A percentile compares a stretch with the other conserved stretches of the same genome.
These are phyloP conservation scores for Flammula alnicola DNA, from an alignment of 1,284 basidiomycete genomes.

Conservation along the genomic window DNA sequence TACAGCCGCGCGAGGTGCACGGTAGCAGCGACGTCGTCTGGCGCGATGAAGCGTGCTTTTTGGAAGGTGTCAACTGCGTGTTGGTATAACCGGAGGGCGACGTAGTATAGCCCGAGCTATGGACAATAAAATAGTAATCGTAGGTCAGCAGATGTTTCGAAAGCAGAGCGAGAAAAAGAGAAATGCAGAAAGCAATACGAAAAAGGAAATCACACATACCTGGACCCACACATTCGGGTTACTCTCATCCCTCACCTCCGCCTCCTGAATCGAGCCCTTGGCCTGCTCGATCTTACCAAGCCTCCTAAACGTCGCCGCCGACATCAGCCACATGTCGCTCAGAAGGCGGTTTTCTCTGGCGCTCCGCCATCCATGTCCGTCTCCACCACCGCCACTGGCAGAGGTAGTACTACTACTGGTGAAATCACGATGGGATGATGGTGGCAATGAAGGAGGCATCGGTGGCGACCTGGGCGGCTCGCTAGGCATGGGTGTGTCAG, in stretches of 20 bases:
- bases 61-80: conserved; percentile 78
- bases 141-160: no score
- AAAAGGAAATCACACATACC: conserved; percentile 46
- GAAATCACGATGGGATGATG: conserved; percentile 34
- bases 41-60: conserved; percentile 81
- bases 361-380: not conserved
- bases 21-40: conserved; percentile 77
- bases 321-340: conserved; percentile 92
- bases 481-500: conserved; percentile 5
- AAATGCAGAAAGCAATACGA: conserved; percentile 1
- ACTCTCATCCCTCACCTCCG: conserved; percentile 86
- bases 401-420: not conserved
- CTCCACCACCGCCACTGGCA: not conserved
- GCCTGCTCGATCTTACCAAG: conserved; percentile 90
- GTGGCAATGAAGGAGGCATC: conserved; percentile 47
- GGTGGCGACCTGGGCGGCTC: conserved; percentile 30
- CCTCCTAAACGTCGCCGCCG: conserved; percentile 91
- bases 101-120: conserved; percentile 80
- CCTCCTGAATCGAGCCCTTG: conserved; percentile 92
- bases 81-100: conserved; percentile 57
- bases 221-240: conserved; percentile 95
- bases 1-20: conserved; percentile 80
- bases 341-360: conserved; percentile 76
- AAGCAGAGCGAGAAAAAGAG: conserved; percentile 2
- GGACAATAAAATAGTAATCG: conserved; percentile 8